Evolutionary conservation across 2,329 filamentous ascomycete genomes (phyloP), one percentile per base, ranked within the genome.

Genomic region (Malbranchea zuffiana): DNA sequence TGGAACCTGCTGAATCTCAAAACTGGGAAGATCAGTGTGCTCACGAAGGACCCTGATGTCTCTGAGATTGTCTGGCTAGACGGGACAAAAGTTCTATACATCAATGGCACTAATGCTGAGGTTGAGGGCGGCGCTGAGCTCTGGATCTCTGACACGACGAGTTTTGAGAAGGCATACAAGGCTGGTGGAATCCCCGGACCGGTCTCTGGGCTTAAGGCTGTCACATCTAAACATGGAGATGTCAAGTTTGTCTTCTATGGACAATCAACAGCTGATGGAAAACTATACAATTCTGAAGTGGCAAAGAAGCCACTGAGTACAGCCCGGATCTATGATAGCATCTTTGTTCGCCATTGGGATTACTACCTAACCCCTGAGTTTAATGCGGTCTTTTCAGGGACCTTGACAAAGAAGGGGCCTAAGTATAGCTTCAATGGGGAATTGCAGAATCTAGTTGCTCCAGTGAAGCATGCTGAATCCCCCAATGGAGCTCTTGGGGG

Each of bases 311-410:
- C 72, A 2, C 60, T 67, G 16, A 78, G 78, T 12, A 72, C 74
- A 3, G 84, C 75, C 18, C 78, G 73, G 49, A 70, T 85, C 15
- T 90, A 90, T 57, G 75, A 74, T 13, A 74, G 72, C 32, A 72
- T 87, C 17, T 90, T 83, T 50, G 81, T 83, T 18, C 74, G 84
- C 10, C 82, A 92, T 51, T 92, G 84, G 84, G 83, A 92, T 54
- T 59, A 70, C n/a, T 92, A 80, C 61, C 66, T 77, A 17, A 75
- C 72, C 1, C 71, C 77, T 31, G 78, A 82, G 50, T 75, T 71
- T 43, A 80, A 78, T 50, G 72, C 80, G 2, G 68, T 94, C 18
- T 90, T 80, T 69, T 82, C 83, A 18, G 78, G 78, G 20, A 70
- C 71, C 4, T 55, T 90, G 32, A 63, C 52, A 35, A 59, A 53